These are phyloP conservation scores for Dimargaris verticillata DNA, from an alignment of 192 early-diverging fungal genomes.

Conservation along the genomic window DNA sequence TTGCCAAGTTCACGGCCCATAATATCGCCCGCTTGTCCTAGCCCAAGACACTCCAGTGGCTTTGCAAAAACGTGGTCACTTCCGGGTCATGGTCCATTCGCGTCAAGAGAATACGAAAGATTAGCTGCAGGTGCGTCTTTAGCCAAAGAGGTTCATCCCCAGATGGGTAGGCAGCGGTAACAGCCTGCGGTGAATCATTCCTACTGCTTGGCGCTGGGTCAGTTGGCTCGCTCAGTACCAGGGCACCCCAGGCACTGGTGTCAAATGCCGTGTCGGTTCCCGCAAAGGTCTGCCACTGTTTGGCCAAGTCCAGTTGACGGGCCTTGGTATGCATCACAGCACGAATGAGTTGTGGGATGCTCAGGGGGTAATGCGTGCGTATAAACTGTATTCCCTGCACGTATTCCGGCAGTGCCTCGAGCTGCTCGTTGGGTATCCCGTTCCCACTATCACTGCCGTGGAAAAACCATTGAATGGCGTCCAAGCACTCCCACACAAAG, in stretches of 20 bases:
- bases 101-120: not conserved
- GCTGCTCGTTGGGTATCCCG: too few species aligned
- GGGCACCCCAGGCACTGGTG: not conserved
- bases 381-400: not conserved
- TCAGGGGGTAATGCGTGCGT: not conserved
- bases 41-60: not conserved
- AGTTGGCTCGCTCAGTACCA: not conserved
- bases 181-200: not conserved
- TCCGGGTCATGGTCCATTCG: not conserved
- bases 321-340: not conserved
- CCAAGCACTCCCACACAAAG: conserved; percentile 5
- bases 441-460: not conserved
- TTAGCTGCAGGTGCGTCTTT: not conserved
- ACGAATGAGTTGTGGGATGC: not conserved
- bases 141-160: too few species aligned
- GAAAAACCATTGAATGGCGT: conserved; percentile 9
- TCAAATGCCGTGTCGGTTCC: not conserved
- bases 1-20: too few species aligned
- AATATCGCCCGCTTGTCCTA: too few species aligned
- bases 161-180: too few species aligned
- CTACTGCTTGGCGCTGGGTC: not conserved
- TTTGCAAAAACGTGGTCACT: not conserved
- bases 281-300: conserved; percentile 3
- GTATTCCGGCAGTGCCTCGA: too few species aligned
- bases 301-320: not conserved